Percentiles rank a stretch among this genome's conserved stretches.
phyloP scores from a whole-genome alignment of 805 yeast species.

The Hanseniaspora pseudoguilliermondii region DNA sequence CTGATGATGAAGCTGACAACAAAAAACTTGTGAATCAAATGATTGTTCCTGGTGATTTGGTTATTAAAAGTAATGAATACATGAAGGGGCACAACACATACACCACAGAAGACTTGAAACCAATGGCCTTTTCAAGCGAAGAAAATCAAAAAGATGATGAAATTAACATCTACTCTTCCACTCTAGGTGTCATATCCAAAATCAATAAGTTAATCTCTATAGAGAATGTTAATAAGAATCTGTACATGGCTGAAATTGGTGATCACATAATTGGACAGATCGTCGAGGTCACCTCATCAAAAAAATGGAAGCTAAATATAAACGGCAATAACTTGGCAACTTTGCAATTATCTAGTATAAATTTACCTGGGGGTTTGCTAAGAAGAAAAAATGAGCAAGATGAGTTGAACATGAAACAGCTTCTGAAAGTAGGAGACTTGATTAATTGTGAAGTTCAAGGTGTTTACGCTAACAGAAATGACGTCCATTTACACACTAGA shows the following conservation, averaged over 20 bases:
- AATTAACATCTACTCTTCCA: conserved; percentile 72
- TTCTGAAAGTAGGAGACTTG: conserved; percentile 89
- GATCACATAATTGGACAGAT: conserved; percentile 91
- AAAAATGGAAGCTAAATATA: conserved; percentile 92
- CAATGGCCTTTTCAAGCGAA: not conserved
- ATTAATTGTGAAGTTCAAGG: conserved; percentile 93
- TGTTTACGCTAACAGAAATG: conserved; percentile 77
- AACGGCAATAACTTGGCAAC: conserved; percentile 92
- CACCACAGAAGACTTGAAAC: conserved; percentile 34
- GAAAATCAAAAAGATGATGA: not conserved
- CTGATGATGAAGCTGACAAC: conserved; percentile 23
- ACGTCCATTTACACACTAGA: conserved; percentile 80
- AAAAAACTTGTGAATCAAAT: conserved; percentile 26
- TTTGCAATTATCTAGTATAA: conserved; percentile 85
- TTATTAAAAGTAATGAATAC: conserved; percentile 94
- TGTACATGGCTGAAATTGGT: conserved; percentile 84
- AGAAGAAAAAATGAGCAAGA: conserved; percentile 90
- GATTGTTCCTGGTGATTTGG: conserved; percentile 90
- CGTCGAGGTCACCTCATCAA: conserved; percentile 74
- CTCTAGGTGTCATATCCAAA: conserved; percentile 77
- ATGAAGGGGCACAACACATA: conserved; percentile 99
- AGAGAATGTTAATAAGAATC: conserved; percentile 66
- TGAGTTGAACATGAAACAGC: conserved; percentile 89
- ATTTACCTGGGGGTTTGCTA: conserved; percentile 91
- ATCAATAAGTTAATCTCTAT: conserved; percentile 83